Percentiles rank a stretch among this genome's conserved stretches.
These are phyloP conservation scores for Raddia distichophylla DNA, from an alignment of 176 grass and related monocot genomes.

Conservation along the genomic window DNA sequence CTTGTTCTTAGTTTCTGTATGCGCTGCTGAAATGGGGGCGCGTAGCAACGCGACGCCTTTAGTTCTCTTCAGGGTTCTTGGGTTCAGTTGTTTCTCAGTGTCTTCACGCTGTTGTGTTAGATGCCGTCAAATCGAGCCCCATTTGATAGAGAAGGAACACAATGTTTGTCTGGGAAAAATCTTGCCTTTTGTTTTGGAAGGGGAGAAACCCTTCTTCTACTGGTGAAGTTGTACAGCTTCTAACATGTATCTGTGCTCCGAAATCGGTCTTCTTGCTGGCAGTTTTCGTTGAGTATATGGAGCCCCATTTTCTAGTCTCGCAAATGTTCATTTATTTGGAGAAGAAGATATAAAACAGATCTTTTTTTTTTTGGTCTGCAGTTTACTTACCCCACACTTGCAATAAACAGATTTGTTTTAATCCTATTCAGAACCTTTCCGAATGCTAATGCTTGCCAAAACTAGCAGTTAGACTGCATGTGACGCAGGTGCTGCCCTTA, in stretches of 20 bases:
- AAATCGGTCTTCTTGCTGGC: background rate
- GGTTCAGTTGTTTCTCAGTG: background rate
- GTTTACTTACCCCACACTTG: background rate
- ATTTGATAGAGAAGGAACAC: background rate
- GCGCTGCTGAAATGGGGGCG: background rate
- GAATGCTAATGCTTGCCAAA: slow-evolving; percentile 14
- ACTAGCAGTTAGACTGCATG: slow-evolving; percentile 19
- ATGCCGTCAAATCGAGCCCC: background rate
- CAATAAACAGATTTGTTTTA: background rate
- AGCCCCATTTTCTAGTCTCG: background rate
- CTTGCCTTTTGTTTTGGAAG: background rate
- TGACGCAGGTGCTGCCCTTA: background rate
- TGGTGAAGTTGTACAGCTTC: background rate
- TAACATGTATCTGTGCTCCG: background rate
- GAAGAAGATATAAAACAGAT: background rate
- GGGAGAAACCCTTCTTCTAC: background rate
- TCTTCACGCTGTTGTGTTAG: background rate
- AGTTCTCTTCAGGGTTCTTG: background rate
- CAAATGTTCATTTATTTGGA: background rate
- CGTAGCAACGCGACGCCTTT: background rate
- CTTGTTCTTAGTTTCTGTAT: background rate
- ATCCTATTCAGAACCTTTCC: background rate
- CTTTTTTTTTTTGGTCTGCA: background rate
- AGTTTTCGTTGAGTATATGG: background rate
- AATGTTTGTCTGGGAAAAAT: background rate